Base-by-base conservation (phyloP, 148 eudicot species). In the Cornus suecica region DNA sequence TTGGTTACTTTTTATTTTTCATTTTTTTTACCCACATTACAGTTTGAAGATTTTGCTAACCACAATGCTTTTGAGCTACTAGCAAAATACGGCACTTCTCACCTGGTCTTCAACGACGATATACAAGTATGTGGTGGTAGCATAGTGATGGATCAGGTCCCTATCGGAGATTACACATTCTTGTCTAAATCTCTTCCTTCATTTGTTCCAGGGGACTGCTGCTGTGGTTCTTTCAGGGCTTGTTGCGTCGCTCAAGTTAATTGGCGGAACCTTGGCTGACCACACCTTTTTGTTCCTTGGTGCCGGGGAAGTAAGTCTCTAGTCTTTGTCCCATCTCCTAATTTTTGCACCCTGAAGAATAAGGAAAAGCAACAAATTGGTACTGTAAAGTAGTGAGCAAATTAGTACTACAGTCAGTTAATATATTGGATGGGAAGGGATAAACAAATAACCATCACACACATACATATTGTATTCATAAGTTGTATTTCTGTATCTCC, bases 31-130 rank as follows among this genome's bases (percentile, higher is more conserved):
- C 42, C 30, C 16, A 51, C 70, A 54, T 16, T 67, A 66, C 86
- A 94, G 97, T 94, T 90, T 85, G 98, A 94, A 78, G 98, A 94
- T 82, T 94, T 94, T 76, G 97, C 98, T 69, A 94, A 94, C 84
- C 99, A 94, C 89, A 92, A 94, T 80, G 99, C 99, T 71, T 94
- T 94, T 84, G 95, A 86, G 78, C 81, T 94, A 82, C 88, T 94
- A 71, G 86, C 93, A n/a, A 90, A 80, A 77, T 94, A 94, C 77
- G 65, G 88, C 11, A 89, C 83, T 9, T 89, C 88, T 62, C 99
- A 94, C 88, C 88, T 94, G 48, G 94, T 94, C 64, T 94, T 94
- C 82, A 94, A 94, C 67, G 99, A 94, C 76, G 99, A 94, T 85
- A 94, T 94, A 70, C 99, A 94, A 94, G 99, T 94, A 84, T 60